phyloP scores from a whole-genome alignment of 2,329 filamentous ascomycete species.

The Penicillium sp. region DNA sequence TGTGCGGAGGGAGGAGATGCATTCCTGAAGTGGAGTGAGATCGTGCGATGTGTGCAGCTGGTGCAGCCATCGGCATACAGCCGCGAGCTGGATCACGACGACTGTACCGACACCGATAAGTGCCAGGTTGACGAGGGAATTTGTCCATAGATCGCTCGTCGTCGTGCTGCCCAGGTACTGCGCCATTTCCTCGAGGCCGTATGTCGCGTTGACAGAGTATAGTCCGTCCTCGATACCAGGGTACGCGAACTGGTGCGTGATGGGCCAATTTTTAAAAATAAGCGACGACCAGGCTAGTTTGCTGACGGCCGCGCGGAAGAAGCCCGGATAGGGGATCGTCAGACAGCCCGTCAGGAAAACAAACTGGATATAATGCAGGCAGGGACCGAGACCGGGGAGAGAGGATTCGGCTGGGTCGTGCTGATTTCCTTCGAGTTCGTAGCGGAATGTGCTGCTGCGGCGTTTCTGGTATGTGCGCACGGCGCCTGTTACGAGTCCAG shows the following conservation, averaged over 20 bases:
- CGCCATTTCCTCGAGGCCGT: conserved; percentile 23
- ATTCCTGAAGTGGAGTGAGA: not conserved
- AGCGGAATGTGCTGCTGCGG: conserved; percentile 16
- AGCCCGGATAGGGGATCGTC: conserved; percentile 21
- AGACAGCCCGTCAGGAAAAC: conserved; percentile 21
- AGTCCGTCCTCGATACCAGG: conserved; percentile 20
- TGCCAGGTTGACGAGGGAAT: conserved; percentile 20
- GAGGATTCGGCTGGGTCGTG: conserved; percentile 13
- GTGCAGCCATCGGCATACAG: not conserved
- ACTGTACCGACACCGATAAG: conserved; percentile 11
- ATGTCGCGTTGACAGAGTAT: conserved; percentile 18
- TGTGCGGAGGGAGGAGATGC: not conserved
- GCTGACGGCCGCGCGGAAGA: conserved; percentile 18
- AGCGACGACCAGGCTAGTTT: conserved; percentile 25
- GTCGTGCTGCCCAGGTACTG: conserved; percentile 20
- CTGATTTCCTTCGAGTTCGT: conserved; percentile 11
- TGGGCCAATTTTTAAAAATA: conserved; percentile 19
- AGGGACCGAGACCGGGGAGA: conserved; percentile 14
- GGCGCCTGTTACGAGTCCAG: conserved; percentile 2
- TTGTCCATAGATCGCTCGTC: conserved; percentile 20
- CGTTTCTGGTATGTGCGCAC: not conserved
- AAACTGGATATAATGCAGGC: conserved; percentile 23
- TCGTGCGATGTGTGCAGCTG: not conserved
- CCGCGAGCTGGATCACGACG: not conserved
- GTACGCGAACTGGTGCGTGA: conserved; percentile 21